Conservation (phyloP, 306 rosid genomes). For the Prunus armeniaca region DNA sequence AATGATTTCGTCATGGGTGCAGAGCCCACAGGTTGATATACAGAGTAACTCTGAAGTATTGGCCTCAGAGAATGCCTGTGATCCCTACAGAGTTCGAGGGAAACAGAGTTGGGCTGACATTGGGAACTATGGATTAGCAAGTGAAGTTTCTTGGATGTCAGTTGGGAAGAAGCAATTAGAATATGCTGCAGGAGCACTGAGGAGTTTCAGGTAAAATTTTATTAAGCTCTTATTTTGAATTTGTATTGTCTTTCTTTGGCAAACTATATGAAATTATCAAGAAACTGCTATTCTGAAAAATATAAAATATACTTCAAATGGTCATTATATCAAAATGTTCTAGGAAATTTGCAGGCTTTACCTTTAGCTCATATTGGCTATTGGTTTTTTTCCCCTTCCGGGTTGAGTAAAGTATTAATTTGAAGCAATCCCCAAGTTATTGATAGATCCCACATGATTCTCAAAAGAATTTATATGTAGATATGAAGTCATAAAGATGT, state of each 20-base stretch:
- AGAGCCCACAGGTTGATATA: conserved; percentile 62
- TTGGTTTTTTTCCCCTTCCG: background rate
- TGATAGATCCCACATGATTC: no score
- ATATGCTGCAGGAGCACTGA: conserved; percentile 70
- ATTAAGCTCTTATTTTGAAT: background rate
- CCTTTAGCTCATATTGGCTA: background rate
- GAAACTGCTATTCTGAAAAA: background rate
- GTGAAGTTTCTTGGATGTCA: conserved; percentile 89
- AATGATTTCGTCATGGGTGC: conserved; percentile 48
- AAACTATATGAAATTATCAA: background rate
- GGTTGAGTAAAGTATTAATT: background rate
- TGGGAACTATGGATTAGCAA: conserved; percentile 61
- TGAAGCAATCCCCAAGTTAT: background rate
- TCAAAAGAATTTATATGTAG: background rate
- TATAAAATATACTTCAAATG: background rate
- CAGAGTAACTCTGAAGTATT: conserved; percentile 52
- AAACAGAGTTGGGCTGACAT: conserved; percentile 67
- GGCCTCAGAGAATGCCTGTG: conserved; percentile 51
- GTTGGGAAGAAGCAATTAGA: conserved; percentile 80
- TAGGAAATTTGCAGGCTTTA: background rate
- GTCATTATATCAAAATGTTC: background rate
- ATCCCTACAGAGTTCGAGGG: conserved; percentile 67
- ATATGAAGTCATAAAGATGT: background rate
- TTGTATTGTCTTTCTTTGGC: background rate
- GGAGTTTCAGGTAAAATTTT: conserved; percentile 58